Base-by-base conservation (phyloP, 2,329 filamentous ascomycete genomes). In the Neurospora sp. region DNA sequence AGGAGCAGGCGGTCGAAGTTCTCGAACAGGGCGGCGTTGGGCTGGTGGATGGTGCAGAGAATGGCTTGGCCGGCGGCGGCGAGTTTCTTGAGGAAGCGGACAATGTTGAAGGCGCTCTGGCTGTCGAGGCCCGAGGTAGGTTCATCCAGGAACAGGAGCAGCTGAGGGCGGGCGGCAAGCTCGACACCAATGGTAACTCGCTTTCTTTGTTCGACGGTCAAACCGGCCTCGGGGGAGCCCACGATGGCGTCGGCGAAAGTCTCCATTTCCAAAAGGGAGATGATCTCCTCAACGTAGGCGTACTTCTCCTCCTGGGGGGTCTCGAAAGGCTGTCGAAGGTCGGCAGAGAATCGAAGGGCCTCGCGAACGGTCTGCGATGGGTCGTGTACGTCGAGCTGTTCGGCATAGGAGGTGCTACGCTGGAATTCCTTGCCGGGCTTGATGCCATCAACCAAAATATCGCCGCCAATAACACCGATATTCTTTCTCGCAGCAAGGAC, bases 151-250 rank as follows among this genome's bases (percentile, higher is more conserved):
- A 94, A 94, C 28, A 94, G 84, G 1, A 93, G 84, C 6, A 93
- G 82, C 73, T 92, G 87, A 1, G 91, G 91, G 80, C 92, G 96
- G 17, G 93, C 93, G 9, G 92, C 93, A 8, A 97, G 84, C 77
- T 97, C 93, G 10, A 97, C 93, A 75, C 92, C 93, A 71, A 97
- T 97, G 0, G 93, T 97, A n/a, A 97, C 87, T 75, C 93, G 91
- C 80, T 89, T 89, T 67, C 86, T 83, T 79, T 89, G 86, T 76
- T 89, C 87, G 13, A 88, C 86, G 4, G 89, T 91, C 33, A 91
- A 82, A 72, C 91, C 93, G 76, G 91, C 90, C 76, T 94, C 86
- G 3, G 85, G 82, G 2, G 80, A 81, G 38, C 86, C 86, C 67
- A 89, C 87, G 39, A 88, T 85, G 69, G 84, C 85, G 76, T 89